Base-by-base conservation (phyloP, 805 yeast genomes). In the Starmera caribaea region DNA sequence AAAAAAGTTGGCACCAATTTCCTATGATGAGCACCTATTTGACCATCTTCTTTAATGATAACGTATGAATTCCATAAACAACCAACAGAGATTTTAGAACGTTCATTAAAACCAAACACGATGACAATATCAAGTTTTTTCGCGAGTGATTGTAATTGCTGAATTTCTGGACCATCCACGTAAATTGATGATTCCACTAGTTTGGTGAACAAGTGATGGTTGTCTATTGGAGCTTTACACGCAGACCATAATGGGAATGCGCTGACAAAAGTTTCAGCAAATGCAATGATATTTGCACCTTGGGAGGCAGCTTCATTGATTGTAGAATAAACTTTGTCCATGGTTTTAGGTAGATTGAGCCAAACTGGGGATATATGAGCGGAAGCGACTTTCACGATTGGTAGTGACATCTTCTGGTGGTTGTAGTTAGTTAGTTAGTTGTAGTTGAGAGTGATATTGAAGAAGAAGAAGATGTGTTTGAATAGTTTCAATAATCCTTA, bases 61-160 rank as follows among this genome's bases (percentile, higher is more conserved):
- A 46, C 54, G 37, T 45, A 46, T 10, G 55, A 48, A 34, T 51
- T 51, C 55, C 54, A 51, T n/a, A 51, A 37, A 32, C 55, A 47
- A 6, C 56, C 56, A 13, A 50, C 55, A 30, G 51, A 46, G 16
- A 45, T 40, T 12, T 32, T 38, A 1, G 26, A 21, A 33, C 43
- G 42, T 30, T 51, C 56, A 39, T 50, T 51, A 34, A 51, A 50
- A 3, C 56, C 56, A 33, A 51, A 35, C 12, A 47, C 38, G 7
- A 50, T 51, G 13, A 48, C 44, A 14, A 51, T 48, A n/a, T 41
- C 44, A 16, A 48, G 30, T 29, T 47, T 46, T 27, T 31, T 41
- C 32, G 53, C 48, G 9, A 46, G 27, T 1, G 40, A 38, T 30
- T 38, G 37, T 8, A 51, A 16, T 13, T 36, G 13, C 12, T 13